These are phyloP conservation scores for Fraxinus platypoda DNA, from an alignment of 305 asterid genomes.

Conservation along the genomic window DNA sequence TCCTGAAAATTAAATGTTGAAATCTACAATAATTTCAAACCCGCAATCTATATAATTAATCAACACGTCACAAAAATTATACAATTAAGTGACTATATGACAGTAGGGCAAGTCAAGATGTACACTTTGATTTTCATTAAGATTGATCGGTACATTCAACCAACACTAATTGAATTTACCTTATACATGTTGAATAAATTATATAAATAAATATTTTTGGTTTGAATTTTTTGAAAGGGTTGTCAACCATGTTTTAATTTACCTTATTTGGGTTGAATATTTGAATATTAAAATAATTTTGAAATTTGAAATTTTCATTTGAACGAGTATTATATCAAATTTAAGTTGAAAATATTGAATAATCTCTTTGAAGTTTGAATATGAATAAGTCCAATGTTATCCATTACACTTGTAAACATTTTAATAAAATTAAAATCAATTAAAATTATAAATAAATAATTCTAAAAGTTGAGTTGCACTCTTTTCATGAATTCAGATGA, in stretches of 20 bases:
- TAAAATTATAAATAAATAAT: too few relatives aligned
- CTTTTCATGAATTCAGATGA: slow-evolving; percentile 19
- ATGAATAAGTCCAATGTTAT: not conserved
- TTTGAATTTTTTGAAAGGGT: not conserved
- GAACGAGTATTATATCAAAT: not conserved
- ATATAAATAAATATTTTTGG: not conserved
- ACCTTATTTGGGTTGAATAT: not conserved
- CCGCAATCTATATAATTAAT: not conserved
- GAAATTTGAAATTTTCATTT: not conserved
- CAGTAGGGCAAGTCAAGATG: not conserved
- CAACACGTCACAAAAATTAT: not conserved
- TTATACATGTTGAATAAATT: not conserved
- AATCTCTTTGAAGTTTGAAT: not conserved
- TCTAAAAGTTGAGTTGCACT: slow-evolving; percentile 38
- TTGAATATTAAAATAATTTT: not conserved
- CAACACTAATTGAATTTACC: not conserved
- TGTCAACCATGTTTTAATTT: not conserved
- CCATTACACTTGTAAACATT: slow-evolving; percentile 10
- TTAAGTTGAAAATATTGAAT: not conserved
- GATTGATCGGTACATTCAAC: not conserved
- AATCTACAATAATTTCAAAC: not conserved
- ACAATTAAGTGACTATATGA: not conserved
- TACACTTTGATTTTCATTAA: not conserved
- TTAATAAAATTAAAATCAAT: not conserved
- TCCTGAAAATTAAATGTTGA: not conserved